These are phyloP conservation scores for Glaciozyma martinii DNA, from an alignment of 768 basidiomycete species.

Conservation along the genomic window DNA sequence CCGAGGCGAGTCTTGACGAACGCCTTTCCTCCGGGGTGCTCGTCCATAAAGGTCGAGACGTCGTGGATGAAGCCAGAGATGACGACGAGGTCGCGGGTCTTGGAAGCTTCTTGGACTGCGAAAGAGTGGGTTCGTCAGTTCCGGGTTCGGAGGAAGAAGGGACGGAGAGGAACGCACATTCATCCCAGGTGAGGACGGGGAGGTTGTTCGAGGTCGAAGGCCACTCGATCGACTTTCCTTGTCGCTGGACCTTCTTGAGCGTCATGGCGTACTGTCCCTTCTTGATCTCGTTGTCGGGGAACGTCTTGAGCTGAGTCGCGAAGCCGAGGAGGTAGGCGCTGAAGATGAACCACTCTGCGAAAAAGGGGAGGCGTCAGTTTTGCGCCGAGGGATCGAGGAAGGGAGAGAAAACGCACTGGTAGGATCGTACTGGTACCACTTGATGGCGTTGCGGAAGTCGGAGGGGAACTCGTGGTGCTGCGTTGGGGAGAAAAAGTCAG, in stretches of 20 bases:
- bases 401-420: constrained; percentile 39
- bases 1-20: constrained; percentile 56
- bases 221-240: constrained; percentile 39
- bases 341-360: constrained; percentile 62
- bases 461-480: constrained; percentile 63
- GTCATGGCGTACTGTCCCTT: constrained; percentile 78
- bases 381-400: no score
- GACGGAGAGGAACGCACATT: constrained; percentile 49
- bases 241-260: constrained; percentile 62
- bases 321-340: constrained; percentile 54
- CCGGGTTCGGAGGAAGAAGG: neutral
- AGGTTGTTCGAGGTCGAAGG: constrained; percentile 49
- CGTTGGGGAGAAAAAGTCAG: neutral
- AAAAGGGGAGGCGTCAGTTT: no score
- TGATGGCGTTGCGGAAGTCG: constrained; percentile 66
- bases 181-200: constrained; percentile 72
- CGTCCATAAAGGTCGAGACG: constrained; percentile 58
- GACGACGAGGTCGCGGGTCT: constrained; percentile 57
- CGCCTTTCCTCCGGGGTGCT: constrained; percentile 68
- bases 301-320: constrained; percentile 70
- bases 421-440: constrained; percentile 51
- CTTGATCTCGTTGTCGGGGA: constrained; percentile 73
- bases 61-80: constrained; percentile 85
- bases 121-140: neutral
- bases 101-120: constrained; percentile 53